Evolutionary conservation across 202 grass and related monocot species (phyloP), one percentile per base, ranked within the genome.

Genomic region (Sporobolus alterniflorus): DNA sequence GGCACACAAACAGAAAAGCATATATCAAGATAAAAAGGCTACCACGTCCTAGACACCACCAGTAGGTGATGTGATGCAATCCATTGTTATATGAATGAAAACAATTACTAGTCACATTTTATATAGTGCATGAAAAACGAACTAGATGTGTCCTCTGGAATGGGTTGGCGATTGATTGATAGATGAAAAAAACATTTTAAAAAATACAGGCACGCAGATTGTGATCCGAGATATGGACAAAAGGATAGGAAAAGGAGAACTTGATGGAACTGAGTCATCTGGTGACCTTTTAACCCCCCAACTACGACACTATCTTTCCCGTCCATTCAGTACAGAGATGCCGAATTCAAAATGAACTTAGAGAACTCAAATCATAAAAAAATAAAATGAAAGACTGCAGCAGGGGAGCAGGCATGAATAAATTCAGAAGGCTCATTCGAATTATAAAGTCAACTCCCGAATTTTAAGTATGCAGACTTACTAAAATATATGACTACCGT

Each of bases 21-120:
- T 85, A 85, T n/a, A n/a, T n/a, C n/a, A 85, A 81, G 55, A 21
- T 72, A 67, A 72, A 13, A 80, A 65, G 3, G 67, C 80, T 41
- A 71, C 56, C 9, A 18, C 39, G 52, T 31, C 41, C 46, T 9
- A 71, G 44, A 75, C 76, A 81, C 22, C 17, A 62, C 49, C 16
- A 42, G 21, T 12, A 43, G 13, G 44, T 10, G 50, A 62, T 75
- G 29, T 52, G 70, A 61, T 60, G 16, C 3, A 5, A 21, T 80
- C 15, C n/a, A 74, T 30, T 44, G 21, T 42, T 49, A 2, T 49
- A 36, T 69, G 30, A 72, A 62, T 82, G 57, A 31, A 82, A 77
- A 8, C 65, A 25, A 77, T 72, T 82, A n/a, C n/a, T n/a, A n/a
- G n/a, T 49, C 71, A n/a, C 22, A 68, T 71, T 39, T 7, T 74